phyloP scores from a whole-genome alignment of 2,329 filamentous ascomycete species.

The Aspergillus calidoustus region DNA sequence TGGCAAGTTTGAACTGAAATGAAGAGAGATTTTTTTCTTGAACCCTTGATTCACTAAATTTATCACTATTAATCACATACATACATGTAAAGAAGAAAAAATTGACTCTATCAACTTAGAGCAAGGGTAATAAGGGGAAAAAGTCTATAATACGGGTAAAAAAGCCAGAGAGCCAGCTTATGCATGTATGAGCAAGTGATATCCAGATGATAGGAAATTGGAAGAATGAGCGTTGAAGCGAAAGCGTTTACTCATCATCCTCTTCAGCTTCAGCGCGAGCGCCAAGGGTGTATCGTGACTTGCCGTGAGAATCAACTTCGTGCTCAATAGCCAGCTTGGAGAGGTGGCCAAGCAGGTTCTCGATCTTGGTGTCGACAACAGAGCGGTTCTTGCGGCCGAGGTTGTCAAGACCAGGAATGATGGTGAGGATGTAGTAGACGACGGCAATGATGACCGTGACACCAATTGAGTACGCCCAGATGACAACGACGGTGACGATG shows the following conservation, averaged over 20 bases:
- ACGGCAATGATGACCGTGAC: constrained; percentile 58
- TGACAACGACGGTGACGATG: constrained; percentile 59
- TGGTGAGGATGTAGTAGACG: constrained; percentile 55
- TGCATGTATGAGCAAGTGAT: constrained; percentile 40
- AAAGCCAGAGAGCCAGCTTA: constrained; percentile 30
- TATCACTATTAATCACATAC: constrained; percentile 49
- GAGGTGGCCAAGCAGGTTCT: constrained; percentile 58
- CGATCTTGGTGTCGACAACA: constrained; percentile 57
- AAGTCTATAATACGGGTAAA: constrained; percentile 46
- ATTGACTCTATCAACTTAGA: constrained; percentile 39
- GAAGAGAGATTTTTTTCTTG: constrained; percentile 23
- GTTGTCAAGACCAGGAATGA: constrained; percentile 53
- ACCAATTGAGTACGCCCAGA: constrained; percentile 59
- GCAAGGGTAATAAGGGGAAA: constrained; percentile 36
- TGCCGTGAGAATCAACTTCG: constrained; percentile 52
- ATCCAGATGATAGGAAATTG: constrained; percentile 38
- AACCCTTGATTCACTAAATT: constrained; percentile 42
- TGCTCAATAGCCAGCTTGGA: constrained; percentile 58
- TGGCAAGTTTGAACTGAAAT: not conserved
- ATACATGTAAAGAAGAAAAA: constrained; percentile 46
- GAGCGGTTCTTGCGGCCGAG: constrained; percentile 57
- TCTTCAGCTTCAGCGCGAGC: constrained; percentile 49
- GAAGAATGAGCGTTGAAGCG: constrained; percentile 26
- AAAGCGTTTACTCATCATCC: constrained; percentile 49
- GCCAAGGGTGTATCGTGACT: constrained; percentile 49